Conservation (phyloP, 2,329 filamentous ascomycete genomes). For the Pseudocercospora musae region DNA sequence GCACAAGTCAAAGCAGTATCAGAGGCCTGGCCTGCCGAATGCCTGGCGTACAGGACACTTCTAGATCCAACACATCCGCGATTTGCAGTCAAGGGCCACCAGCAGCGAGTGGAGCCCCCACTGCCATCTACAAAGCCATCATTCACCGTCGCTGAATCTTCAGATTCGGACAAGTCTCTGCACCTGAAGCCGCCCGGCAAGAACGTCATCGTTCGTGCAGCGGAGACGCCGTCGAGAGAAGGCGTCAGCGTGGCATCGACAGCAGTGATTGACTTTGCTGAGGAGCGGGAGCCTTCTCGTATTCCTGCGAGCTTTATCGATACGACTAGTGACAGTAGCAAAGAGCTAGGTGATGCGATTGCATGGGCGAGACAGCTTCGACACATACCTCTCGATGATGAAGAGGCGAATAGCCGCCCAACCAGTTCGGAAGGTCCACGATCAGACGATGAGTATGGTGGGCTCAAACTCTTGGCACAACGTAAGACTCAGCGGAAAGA, state of each 20-base stretch:
- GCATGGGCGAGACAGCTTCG: slow-evolving; percentile 58
- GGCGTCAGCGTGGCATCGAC: slow-evolving; percentile 19
- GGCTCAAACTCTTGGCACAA: slow-evolving; percentile 17
- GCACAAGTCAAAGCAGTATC: slow-evolving; percentile 50
- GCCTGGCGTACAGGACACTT: slow-evolving; percentile 40
- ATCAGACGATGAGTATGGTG: slow-evolving; percentile 11
- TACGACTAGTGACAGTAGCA: slow-evolving; percentile 30
- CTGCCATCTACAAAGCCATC: neutral
- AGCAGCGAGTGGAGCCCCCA: neutral
- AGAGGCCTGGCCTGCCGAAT: slow-evolving; percentile 45
- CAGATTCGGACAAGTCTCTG: slow-evolving; percentile 39
- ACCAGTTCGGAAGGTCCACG: slow-evolving; percentile 27
- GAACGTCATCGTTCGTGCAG: slow-evolving; percentile 37
- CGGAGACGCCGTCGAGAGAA: slow-evolving; percentile 40
- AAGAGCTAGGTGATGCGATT: slow-evolving; percentile 65
- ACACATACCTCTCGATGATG: slow-evolving; percentile 50
- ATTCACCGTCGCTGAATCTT: slow-evolving; percentile 4
- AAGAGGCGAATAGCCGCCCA: slow-evolving; percentile 34
- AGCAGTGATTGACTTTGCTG: neutral
- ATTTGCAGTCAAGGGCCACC: slow-evolving; percentile 50
- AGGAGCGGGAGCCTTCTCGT: slow-evolving; percentile 1
- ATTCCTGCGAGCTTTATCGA: slow-evolving; percentile 10
- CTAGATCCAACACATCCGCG: slow-evolving; percentile 55
- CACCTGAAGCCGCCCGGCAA: slow-evolving; percentile 50
- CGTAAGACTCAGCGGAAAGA: slow-evolving; percentile 22